These are phyloP conservation scores for Podospora pseudocomata DNA, from an alignment of 495 filamentous ascomycete species.

Conservation along the genomic window DNA sequence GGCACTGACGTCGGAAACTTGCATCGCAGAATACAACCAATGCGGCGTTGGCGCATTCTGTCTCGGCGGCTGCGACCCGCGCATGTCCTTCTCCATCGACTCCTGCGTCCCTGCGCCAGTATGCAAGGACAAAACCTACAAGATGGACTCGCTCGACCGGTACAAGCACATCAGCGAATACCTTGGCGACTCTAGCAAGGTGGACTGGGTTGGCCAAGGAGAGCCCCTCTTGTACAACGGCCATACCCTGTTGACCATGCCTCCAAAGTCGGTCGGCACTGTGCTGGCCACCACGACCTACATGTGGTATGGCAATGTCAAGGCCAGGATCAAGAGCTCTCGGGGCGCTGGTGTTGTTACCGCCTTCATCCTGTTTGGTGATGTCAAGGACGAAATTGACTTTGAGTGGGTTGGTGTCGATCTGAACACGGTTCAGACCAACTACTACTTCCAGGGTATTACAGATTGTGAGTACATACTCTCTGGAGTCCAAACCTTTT, in stretches of 20 bases:
- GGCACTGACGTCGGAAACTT: constrained; percentile 26
- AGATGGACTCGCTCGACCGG: constrained; percentile 63
- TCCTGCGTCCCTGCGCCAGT: constrained; percentile 83
- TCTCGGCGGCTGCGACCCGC: constrained; percentile 90
- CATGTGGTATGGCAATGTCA: constrained; percentile 96
- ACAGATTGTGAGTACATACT: constrained; percentile 69
- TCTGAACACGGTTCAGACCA: constrained; percentile 74
- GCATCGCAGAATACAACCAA: constrained; percentile 75
- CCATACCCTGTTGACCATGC: constrained; percentile 83
- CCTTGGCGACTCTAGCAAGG: constrained; percentile 70
- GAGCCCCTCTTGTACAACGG: constrained; percentile 57
- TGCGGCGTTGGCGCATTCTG: constrained; percentile 94
- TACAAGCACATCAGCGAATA: constrained; percentile 70
- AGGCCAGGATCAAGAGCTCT: constrained; percentile 79
- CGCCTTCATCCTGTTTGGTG: constrained; percentile 89
- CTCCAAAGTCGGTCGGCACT: constrained; percentile 74
- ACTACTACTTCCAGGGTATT: constrained; percentile 96
- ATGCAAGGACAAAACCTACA: constrained; percentile 71
- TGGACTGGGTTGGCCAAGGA: constrained; percentile 89
- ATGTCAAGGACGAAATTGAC: constrained; percentile 97
- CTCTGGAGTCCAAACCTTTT: neutral
- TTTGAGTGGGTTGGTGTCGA: constrained; percentile 90
- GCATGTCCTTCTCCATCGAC: constrained; percentile 72
- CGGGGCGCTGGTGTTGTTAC: constrained; percentile 85
- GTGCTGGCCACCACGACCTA: constrained; percentile 83